Evolutionary conservation across 768 basidiomycete species (phyloP), one percentile per base, ranked within the genome.

Genomic region (Hortiboletus flavorubellus): DNA sequence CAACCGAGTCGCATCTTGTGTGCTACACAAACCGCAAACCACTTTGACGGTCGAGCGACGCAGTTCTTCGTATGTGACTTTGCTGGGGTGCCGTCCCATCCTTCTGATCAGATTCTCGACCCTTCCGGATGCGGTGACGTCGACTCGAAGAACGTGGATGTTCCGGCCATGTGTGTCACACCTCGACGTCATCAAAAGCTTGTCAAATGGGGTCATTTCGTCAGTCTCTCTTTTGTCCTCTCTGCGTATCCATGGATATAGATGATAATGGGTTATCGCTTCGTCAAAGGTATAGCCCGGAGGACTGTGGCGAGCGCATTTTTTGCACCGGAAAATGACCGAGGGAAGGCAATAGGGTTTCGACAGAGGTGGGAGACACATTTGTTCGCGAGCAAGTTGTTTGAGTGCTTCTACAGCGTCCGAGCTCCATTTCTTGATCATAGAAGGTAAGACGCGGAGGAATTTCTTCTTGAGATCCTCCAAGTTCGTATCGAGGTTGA

Each of bases 261-360:
- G 60, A 39, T 63, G 52, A 0, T 1, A 6, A 31, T 62, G 60
- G 4, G 39, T 51, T 7, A 63, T 31, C 21, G 50, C 53, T 8
- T 54, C 5, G 10, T 59, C 56, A 16, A 59, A 59, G 31, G 5
- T 7, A 1, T 52, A 33, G 26, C 56, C 42, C 21, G n/a, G 5
- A 38, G 8, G 8, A 8, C n/a, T 14, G 5, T 10, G 14, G 18
- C 40, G 26, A 15, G 33, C 10, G 18, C 60, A 59, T 31, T 5
- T 9, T 29, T 26, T 54, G 37, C 61, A 62, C 29, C 30, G 40
- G 35, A 63, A 59, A 35, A 63, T 46, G 8, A 63, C 57, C 15
- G 30, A 53, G 16, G 37, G 51, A 16, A 51, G 49, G 16, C 12
- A 2, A 38, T 51, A 62, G 4, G 45, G 60, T 15, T 62, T 49